A percentile compares a stretch with the other conserved stretches of the same genome.
These are phyloP conservation scores for Oryza brachyantha DNA, from an alignment of 176 grass and related monocot genomes.

Conservation along the genomic window DNA sequence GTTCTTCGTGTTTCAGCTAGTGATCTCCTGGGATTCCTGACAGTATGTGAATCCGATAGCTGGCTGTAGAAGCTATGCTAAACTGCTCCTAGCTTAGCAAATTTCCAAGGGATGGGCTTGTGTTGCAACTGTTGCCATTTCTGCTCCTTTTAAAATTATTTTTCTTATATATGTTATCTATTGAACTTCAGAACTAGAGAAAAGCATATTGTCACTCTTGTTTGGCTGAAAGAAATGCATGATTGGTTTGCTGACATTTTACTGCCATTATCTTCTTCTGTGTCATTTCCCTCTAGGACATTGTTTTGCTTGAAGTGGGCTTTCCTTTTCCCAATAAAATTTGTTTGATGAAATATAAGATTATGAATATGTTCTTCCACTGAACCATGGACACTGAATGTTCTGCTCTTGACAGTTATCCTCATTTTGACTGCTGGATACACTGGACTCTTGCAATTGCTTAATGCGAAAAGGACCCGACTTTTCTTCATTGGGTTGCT, in stretches of 20 bases:
- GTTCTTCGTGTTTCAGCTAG: too few relatives aligned
- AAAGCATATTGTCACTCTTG: neutral
- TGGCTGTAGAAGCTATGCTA: neutral
- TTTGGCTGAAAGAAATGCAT: slow-evolving; percentile 19
- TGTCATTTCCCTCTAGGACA: neutral
- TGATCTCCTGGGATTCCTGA: too few relatives aligned
- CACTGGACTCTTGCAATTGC: neutral
- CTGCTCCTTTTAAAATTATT: neutral
- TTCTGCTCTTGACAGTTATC: neutral
- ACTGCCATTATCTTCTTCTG: neutral
- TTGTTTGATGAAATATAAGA: neutral
- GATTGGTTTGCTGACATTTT: neutral
- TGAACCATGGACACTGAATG: neutral
- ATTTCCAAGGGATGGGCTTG: neutral
- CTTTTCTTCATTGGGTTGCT: neutral
- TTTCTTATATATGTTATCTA: neutral
- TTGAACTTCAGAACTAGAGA: neutral
- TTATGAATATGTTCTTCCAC: neutral
- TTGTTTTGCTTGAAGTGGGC: neutral
- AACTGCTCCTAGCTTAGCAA: neutral
- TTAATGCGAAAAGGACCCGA: neutral
- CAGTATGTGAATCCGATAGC: neutral
- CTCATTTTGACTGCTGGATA: neutral
- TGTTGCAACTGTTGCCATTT: neutral
- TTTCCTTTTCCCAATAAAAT: neutral